Conservation (phyloP, 768 basidiomycete species). For the Auriscalpium microsporum region DNA sequence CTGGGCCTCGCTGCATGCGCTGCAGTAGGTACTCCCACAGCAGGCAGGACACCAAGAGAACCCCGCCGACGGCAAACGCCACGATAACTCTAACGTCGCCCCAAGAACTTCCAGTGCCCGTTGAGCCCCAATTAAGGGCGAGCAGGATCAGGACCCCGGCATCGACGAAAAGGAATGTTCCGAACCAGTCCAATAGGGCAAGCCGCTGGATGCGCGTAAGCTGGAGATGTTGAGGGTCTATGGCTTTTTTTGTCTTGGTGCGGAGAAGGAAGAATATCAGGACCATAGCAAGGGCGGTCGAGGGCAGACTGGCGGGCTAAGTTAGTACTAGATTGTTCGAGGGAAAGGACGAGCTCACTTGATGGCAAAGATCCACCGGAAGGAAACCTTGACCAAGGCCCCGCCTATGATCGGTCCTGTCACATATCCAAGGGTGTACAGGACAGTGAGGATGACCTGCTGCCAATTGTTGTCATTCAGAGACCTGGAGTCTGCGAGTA, state of each 20-base stretch:
- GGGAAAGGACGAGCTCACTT: constrained; percentile 28
- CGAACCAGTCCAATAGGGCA: constrained; percentile 38
- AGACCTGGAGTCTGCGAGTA: constrained; percentile 35
- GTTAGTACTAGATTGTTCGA: background rate
- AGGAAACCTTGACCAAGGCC: constrained; percentile 29
- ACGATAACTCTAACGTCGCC: constrained; percentile 35
- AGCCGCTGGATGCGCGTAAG: constrained; percentile 12
- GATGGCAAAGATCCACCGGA: constrained; percentile 50
- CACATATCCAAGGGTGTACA: constrained; percentile 35
- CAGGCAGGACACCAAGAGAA: constrained; percentile 33
- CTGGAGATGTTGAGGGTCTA: constrained; percentile 9
- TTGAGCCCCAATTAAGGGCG: constrained; percentile 44
- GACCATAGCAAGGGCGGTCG: constrained; percentile 26
- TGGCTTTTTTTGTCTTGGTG: constrained; percentile 19
- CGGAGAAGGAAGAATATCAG: constrained; percentile 36
- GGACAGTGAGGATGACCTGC: constrained; percentile 30
- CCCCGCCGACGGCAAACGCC: constrained; percentile 35
- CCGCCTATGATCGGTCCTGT: constrained; percentile 40
- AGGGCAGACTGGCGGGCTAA: constrained; percentile 29
- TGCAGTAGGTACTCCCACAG: constrained; percentile 37
- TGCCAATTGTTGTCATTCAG: constrained; percentile 37
- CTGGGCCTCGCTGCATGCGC: constrained; percentile 9
- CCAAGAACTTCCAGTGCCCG: constrained; percentile 25
- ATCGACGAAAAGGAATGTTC: constrained; percentile 33
- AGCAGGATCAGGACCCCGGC: constrained; percentile 40